Percentiles rank a stretch among this genome's conserved stretches.
Conservation (phyloP, 805 yeast genomes). For the Clavispora vitiphila region DNA sequence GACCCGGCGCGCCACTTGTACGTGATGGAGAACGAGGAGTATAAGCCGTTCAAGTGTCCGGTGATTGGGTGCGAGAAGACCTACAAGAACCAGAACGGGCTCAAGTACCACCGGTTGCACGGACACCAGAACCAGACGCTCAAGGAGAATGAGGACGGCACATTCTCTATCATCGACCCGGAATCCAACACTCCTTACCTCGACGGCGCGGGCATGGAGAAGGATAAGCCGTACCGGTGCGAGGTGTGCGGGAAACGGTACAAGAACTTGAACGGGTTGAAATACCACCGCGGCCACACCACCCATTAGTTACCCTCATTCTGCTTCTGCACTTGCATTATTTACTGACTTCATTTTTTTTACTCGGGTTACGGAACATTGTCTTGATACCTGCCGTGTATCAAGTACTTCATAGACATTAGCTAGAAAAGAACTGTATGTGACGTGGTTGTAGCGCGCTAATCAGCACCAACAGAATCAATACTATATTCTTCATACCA, state of each 20-base stretch:
- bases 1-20: conserved; percentile 95
- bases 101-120: conserved; percentile 90
- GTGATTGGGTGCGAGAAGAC: conserved; percentile 98
- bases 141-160: conserved; percentile 88
- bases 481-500: no score
- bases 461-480: no score
- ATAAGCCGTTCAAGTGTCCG: conserved; percentile 95
- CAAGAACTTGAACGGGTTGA: conserved; percentile 91
- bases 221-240: conserved; percentile 97
- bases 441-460: background rate
- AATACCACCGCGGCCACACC: conserved; percentile 97
- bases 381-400: background rate
- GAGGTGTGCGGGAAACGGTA: conserved; percentile 97
- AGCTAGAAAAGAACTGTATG: background rate
- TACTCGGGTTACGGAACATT: background rate
- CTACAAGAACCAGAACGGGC: conserved; percentile 94
- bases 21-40: conserved; percentile 86
- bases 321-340: conserved; percentile 2
- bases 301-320: conserved; percentile 48
- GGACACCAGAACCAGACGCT: conserved; percentile 96
- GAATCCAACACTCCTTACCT: conserved; percentile 82
- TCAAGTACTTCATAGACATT: background rate
- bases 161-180: conserved; percentile 89
- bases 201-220: conserved; percentile 91
- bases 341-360: background rate